These are phyloP conservation scores for Podospora comata DNA, from an alignment of 495 filamentous ascomycete genomes.

Conservation along the genomic window DNA sequence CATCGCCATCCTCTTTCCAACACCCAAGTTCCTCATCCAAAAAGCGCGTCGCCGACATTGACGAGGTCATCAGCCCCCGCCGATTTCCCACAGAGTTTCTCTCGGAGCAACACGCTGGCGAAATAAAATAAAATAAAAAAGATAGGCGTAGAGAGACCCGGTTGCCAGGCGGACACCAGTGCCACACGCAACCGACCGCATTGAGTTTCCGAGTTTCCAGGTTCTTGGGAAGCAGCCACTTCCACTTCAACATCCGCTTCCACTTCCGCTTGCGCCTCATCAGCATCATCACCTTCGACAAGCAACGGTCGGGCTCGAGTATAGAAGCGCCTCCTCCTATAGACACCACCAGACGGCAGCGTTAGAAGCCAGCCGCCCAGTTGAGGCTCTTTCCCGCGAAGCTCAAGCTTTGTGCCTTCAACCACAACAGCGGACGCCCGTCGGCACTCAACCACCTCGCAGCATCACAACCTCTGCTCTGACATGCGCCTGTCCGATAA, in stretches of 20 bases:
- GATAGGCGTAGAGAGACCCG: neutral
- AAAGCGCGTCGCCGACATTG: slow-evolving; percentile 12
- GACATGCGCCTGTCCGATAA: neutral
- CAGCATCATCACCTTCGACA: neutral
- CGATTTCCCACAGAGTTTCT: neutral
- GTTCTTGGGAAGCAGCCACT: neutral
- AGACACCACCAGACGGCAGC: neutral
- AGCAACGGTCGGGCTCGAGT: neutral
- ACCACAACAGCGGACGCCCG: neutral
- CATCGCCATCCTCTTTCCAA: slow-evolving; percentile 22
- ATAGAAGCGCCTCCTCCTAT: neutral
- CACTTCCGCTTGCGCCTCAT: neutral
- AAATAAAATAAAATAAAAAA: neutral
- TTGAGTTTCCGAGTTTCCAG: neutral
- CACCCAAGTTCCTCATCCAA: slow-evolving; percentile 5
- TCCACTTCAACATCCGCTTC: neutral
- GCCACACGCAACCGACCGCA: neutral
- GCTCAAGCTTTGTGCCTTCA: neutral
- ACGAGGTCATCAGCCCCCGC: neutral
- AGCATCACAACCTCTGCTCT: neutral
- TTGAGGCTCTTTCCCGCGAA: neutral
- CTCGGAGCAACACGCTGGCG: neutral
- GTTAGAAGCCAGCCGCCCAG: neutral
- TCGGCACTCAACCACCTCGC: neutral
- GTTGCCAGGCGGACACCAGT: no score